Evolutionary conservation across 176 grass and related monocot species (phyloP).

Genomic region (Dendrocalamus sinicus): DNA sequence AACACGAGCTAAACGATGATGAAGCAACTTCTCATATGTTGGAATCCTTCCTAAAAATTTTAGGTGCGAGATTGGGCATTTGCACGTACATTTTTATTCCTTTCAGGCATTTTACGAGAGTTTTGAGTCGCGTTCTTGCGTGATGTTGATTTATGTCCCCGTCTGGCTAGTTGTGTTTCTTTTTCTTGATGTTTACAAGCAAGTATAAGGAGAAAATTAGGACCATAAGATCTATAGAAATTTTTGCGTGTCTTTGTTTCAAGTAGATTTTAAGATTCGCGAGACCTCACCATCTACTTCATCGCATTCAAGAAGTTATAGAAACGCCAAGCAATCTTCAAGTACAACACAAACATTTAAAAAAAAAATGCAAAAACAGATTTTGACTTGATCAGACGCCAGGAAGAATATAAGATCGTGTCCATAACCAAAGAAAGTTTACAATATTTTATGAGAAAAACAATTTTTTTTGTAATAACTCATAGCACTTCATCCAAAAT

Average conservation of each 20-base stretch:
- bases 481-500: neutral
- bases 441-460: too few relatives aligned
- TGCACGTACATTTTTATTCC: neutral
- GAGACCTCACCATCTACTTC: too few relatives aligned
- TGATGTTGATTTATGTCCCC: slow-evolving; percentile 3
- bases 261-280: neutral
- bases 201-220: neutral
- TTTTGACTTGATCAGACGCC: too few relatives aligned
- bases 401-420: too few relatives aligned
- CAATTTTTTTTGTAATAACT: neutral
- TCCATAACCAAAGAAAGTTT: too few relatives aligned
- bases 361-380: too few relatives aligned
- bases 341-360: too few relatives aligned
- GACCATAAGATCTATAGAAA: neutral
- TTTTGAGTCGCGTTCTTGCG: neutral
- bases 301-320: too few relatives aligned
- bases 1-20: neutral
- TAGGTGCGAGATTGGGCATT: slow-evolving; percentile 8
- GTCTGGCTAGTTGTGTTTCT: neutral
- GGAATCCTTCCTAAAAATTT: neutral
- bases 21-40: neutral
- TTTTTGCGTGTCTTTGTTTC: neutral
- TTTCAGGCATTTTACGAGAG: neutral
- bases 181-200: neutral
- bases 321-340: too few relatives aligned